Evolutionary conservation across 73 alveolate species (phyloP).

Genomic region (Paramecium caudatum): DNA sequence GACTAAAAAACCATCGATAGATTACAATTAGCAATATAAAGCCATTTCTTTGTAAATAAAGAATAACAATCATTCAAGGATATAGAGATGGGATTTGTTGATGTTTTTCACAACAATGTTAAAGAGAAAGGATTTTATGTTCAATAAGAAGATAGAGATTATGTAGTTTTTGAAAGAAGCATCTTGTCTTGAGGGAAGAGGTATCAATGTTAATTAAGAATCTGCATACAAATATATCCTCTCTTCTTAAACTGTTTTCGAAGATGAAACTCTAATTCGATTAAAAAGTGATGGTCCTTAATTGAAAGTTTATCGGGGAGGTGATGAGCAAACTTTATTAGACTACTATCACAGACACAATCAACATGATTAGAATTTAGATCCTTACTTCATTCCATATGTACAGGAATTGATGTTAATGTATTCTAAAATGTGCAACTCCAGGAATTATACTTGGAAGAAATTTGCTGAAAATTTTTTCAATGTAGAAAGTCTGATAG

Average conservation of each 20-base stretch:
- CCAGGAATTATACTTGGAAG: conserved; percentile 76
- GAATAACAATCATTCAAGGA: neutral
- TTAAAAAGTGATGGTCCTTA: conserved; percentile 67
- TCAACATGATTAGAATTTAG: neutral
- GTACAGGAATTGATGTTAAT: conserved; percentile 66
- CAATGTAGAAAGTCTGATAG: conserved; percentile 69
- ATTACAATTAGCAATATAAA: neutral
- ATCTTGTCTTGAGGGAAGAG: conserved; percentile 65
- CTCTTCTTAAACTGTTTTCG: neutral
- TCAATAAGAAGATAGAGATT: conserved; percentile 63
- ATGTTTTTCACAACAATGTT: conserved; percentile 35
- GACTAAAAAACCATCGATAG: neutral
- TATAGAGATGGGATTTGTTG: conserved; percentile 71
- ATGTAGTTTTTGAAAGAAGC: conserved; percentile 61
- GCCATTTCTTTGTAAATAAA: neutral
- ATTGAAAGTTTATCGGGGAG: conserved; percentile 59
- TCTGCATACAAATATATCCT: conserved; percentile 52
- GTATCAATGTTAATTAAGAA: conserved; percentile 73
- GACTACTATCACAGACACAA: conserved; percentile 40
- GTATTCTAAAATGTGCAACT: conserved; percentile 73
- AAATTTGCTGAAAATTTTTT: conserved; percentile 74
- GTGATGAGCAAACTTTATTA: conserved; percentile 8
- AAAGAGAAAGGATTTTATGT: conserved; percentile 40
- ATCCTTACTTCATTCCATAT: conserved; percentile 57
- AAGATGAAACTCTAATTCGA: conserved; percentile 49